phyloP scores from a whole-genome alignment of 352 stramenopile genomes.

The Elongisporangium undulatum region DNA sequence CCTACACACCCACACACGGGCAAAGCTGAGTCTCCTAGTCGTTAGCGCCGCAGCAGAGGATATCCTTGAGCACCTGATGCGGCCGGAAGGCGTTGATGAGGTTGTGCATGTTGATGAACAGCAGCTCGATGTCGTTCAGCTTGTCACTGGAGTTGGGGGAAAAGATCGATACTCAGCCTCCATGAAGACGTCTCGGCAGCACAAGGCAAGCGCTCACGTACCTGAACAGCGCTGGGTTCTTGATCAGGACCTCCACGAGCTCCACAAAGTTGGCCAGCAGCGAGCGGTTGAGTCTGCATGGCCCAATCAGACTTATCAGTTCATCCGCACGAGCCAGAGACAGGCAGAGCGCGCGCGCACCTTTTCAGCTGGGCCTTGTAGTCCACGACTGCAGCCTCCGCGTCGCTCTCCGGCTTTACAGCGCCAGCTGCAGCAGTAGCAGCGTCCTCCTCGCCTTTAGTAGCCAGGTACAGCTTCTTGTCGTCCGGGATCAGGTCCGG shows the following conservation, averaged over 20 bases:
- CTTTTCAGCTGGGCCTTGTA: slow-evolving; percentile 83
- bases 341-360: slow-evolving; percentile 13
- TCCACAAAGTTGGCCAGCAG: slow-evolving; percentile 83
- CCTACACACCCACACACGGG: slow-evolving; percentile 10
- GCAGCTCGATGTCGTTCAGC: slow-evolving; percentile 78
- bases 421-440: slow-evolving; percentile 13
- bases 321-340: background rate
- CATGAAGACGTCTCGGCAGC: background rate
- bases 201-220: slow-evolving; percentile 23
- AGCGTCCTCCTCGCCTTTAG: slow-evolving; percentile 5
- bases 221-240: slow-evolving; percentile 79
- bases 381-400: slow-evolving; percentile 26
- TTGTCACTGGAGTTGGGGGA: slow-evolving; percentile 42
- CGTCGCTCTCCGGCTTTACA: slow-evolving; percentile 1
- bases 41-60: background rate
- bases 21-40: background rate
- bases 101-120: slow-evolving; percentile 90
- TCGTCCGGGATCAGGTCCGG: slow-evolving; percentile 62
- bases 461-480: slow-evolving; percentile 55
- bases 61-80: slow-evolving; percentile 38
- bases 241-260: slow-evolving; percentile 79
- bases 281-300: slow-evolving; percentile 68
- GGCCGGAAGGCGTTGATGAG: slow-evolving; percentile 86
- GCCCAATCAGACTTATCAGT: background rate
- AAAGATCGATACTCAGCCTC: background rate